A percentile compares a stretch with the other conserved stretches of the same genome.
phyloP scores from a whole-genome alignment of 192 early-diverging fungal genomes.

The Rhizoclosmatium sp. region DNA sequence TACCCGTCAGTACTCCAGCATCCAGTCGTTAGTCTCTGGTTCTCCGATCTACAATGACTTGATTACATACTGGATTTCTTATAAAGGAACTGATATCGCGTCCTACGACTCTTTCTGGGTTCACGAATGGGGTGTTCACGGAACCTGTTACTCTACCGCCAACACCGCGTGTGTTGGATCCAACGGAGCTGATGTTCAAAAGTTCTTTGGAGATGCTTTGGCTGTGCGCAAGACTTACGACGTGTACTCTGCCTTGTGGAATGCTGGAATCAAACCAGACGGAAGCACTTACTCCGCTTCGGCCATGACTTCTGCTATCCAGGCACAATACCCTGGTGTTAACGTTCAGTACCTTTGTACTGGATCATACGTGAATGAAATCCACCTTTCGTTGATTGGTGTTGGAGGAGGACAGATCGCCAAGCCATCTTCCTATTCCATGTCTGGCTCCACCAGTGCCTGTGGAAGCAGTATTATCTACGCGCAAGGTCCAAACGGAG shows the following conservation, averaged over 20 bases:
- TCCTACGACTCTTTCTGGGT: background rate
- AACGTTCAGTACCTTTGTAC: background rate
- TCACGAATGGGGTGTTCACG: background rate
- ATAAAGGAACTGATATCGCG: background rate
- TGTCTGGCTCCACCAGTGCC: too few species aligned
- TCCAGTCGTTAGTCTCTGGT: background rate
- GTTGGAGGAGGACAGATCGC: constrained; percentile 3
- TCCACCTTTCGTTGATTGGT: background rate
- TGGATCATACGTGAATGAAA: constrained; percentile 1
- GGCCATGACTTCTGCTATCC: constrained; percentile 54
- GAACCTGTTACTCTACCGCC: background rate
- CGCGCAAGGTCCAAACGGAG: too few species aligned
- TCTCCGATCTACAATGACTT: background rate
- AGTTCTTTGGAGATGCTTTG: background rate
- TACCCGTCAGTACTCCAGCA: background rate
- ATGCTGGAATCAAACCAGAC: constrained; percentile 39
- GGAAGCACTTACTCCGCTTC: constrained; percentile 50
- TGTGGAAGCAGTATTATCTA: too few species aligned
- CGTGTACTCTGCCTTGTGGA: constrained; percentile 4
- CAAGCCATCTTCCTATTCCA: too few species aligned
- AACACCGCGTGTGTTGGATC: background rate
- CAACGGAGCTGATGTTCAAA: background rate
- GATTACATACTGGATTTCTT: background rate
- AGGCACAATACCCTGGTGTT: constrained; percentile 33
- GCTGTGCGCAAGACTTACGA: background rate